phyloP scores from a whole-genome alignment of 2,329 filamentous ascomycete genomes.

The Cadophora sp. region DNA sequence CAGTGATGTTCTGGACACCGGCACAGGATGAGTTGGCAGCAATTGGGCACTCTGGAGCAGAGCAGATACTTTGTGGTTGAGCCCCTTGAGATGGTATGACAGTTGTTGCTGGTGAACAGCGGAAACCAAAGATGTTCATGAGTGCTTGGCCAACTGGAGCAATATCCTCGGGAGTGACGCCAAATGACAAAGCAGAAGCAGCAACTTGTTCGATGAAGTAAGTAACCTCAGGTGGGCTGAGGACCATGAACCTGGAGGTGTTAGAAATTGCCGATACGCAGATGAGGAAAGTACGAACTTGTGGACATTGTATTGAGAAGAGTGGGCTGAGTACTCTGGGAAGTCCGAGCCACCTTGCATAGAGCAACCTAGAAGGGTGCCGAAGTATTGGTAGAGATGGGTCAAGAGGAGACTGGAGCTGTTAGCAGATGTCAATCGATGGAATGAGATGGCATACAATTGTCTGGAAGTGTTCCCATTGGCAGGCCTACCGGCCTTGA shows the following conservation, averaged over 20 bases:
- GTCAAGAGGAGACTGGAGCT: constrained; percentile 56
- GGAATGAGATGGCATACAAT: constrained; percentile 50
- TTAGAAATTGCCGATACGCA: constrained; percentile 15
- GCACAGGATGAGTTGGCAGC: constrained; percentile 54
- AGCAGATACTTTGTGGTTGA: constrained; percentile 63
- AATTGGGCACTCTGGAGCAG: constrained; percentile 55
- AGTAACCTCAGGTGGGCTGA: constrained; percentile 56
- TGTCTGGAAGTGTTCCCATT: constrained; percentile 58
- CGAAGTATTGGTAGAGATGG: constrained; percentile 68
- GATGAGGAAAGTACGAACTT: constrained; percentile 45
- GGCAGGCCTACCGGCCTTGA: constrained; percentile 62
- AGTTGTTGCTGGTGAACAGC: constrained; percentile 54
- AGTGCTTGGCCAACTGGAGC: constrained; percentile 56
- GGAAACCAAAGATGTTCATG: constrained; percentile 56
- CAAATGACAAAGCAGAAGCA: constrained; percentile 62
- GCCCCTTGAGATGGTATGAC: constrained; percentile 53
- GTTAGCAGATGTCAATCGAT: constrained; percentile 20
- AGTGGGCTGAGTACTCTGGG: constrained; percentile 53
- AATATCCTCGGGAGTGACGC: constrained; percentile 61
- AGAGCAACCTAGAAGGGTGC: constrained; percentile 61
- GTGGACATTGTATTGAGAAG: constrained; percentile 60
- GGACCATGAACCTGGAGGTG: constrained; percentile 57
- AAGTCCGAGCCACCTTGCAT: constrained; percentile 56
- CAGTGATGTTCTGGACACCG: constrained; percentile 25
- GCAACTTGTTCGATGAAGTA: constrained; percentile 68